These are phyloP conservation scores for Elaeis oleifera DNA, from an alignment of 202 grass and related monocot genomes.

Conservation along the genomic window DNA sequence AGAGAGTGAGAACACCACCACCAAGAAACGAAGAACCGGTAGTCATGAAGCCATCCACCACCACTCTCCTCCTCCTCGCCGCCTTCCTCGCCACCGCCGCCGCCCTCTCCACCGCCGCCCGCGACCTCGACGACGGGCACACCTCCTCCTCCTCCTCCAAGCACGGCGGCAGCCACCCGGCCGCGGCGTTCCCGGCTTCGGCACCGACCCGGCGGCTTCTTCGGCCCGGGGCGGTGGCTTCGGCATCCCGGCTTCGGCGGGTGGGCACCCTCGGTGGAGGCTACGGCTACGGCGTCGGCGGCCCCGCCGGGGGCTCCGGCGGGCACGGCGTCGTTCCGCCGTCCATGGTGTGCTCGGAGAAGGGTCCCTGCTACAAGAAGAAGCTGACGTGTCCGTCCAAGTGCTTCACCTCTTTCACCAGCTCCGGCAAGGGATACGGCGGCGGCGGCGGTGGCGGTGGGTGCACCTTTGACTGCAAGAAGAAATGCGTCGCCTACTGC, in stretches of 20 bases:
- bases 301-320: slow-evolving; percentile 43
- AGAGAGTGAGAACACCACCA: too few species aligned
- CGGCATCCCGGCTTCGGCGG: slow-evolving; percentile 13
- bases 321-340: slow-evolving; percentile 49
- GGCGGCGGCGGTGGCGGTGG: slow-evolving; percentile 71
- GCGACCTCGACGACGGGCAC: slow-evolving; percentile 9
- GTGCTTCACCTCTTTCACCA: slow-evolving; percentile 79
- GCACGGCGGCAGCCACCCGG: not conserved
- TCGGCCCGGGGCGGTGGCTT: slow-evolving; percentile 23
- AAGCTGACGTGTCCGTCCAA: slow-evolving; percentile 83
- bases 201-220: slow-evolving; percentile 19
- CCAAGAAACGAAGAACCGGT: too few species aligned
- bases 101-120: slow-evolving; percentile 13
- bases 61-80: too few species aligned
- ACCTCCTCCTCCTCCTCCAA: not conserved
- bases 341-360: slow-evolving; percentile 68
- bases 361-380: slow-evolving; percentile 73
- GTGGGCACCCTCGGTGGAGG: slow-evolving; percentile 19
- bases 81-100: not conserved
- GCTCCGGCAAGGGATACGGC: slow-evolving; percentile 49
- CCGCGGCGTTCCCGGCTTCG: slow-evolving; percentile 40
- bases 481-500: slow-evolving; percentile 71
- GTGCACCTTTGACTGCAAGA: slow-evolving; percentile 88
- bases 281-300: slow-evolving; percentile 69
- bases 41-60: too few species aligned